Evolutionary conservation across 257 asterid species (phyloP).

Genomic region (Euphrasia confusa): DNA sequence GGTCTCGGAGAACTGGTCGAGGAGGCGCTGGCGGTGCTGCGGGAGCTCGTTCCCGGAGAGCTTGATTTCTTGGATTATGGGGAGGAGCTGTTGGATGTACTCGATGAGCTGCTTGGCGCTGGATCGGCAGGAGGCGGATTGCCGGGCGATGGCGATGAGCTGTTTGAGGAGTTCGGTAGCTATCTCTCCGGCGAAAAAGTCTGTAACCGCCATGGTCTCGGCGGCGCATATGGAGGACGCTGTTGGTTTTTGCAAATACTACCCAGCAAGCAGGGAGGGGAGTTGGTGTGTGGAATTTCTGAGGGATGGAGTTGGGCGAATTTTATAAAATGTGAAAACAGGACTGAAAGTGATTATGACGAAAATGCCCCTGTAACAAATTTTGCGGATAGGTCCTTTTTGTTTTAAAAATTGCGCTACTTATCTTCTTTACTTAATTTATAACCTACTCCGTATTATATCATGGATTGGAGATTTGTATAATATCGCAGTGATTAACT

Average conservation of each 20-base stretch:
- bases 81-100: slow-evolving; percentile 47
- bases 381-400: too few species aligned
- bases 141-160: slow-evolving; percentile 45
- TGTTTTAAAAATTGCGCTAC: too few species aligned
- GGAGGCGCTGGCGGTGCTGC: slow-evolving; percentile 79
- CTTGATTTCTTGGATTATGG: slow-evolving; percentile 80
- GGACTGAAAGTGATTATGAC: too few species aligned
- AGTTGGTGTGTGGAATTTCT: too few species aligned
- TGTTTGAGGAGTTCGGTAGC: slow-evolving; percentile 79
- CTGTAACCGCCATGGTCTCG: slow-evolving; percentile 69
- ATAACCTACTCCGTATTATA: too few species aligned
- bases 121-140: slow-evolving; percentile 55
- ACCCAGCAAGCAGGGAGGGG: too few species aligned
- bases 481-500: too few species aligned
- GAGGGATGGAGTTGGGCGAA: too few species aligned
- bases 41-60: slow-evolving; percentile 72
- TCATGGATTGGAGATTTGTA: too few species aligned
- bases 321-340: too few species aligned
- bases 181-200: slow-evolving; percentile 81
- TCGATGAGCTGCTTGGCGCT: slow-evolving; percentile 64
- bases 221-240: neutral
- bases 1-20: slow-evolving; percentile 52
- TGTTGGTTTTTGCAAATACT: neutral
- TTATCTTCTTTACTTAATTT: too few species aligned
- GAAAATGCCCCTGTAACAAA: too few species aligned